Base-by-base conservation (phyloP, 1,284 basidiomycete genomes). In the Naganishia albida region DNA sequence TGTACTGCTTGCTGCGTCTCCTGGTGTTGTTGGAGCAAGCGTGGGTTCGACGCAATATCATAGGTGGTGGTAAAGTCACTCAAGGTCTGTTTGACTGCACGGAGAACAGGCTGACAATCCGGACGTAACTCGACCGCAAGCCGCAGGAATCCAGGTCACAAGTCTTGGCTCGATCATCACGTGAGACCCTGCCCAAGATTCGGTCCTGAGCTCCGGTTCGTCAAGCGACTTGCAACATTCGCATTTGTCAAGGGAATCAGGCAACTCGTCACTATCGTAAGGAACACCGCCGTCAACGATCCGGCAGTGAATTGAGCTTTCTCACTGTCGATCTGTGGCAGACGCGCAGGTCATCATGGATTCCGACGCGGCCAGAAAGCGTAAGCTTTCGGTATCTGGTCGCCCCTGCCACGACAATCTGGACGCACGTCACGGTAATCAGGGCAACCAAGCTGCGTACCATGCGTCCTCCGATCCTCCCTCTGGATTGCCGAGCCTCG, bases 321-420 rank as follows among this genome's bases (percentile, higher is more conserved):
- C 18, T 4, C 46, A 7, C 10, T 20, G 46, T 3, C 20, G 46
- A 48, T 48, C n/a, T 20, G 18, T 23, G 23, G n/a, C n/a, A 20
- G 34, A 34, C 34, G 34, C 30, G 50, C 44, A 42, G 38, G 46
- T 23, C 38, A 60, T n/a, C 38, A 60, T 60, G 57, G 57, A 60
- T 26, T 20, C 46, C 20, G 57, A 60, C n/a, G 34, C 49, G 38
- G 57, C 57, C 20, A 60, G 46, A 39, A 60, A 60, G 44, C 57
- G 57, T 30, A 60, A 60, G 57, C 57, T 60, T 28, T 49, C 46
- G 57, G 28, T 13, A 34, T 50, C 57, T 20, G 46, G 46, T 18
- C 57, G 48, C 25, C 38, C 57, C 3, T 30, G 10, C 7, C 46
- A 49, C 2, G 23, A 34, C 30, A 25, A 42, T 7, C 34, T 25